A percentile compares a stretch with the other conserved stretches of the same genome.
phyloP scores from a whole-genome alignment of 305 asterid species.

The Fraxinus platypoda region DNA sequence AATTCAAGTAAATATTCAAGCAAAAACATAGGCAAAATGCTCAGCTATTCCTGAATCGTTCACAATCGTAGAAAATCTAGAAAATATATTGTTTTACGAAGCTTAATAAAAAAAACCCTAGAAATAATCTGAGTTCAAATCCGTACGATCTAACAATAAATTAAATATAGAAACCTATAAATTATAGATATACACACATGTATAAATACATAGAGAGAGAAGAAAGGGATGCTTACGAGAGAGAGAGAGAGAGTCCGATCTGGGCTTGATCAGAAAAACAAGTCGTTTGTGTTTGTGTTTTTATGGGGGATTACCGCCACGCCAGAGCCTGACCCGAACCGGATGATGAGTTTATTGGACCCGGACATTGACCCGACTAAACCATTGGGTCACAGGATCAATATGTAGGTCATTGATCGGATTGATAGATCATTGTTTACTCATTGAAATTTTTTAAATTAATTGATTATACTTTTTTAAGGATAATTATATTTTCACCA shows the following conservation, averaged over 20 bases:
- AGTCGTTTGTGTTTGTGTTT: slow-evolving; percentile 2
- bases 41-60: neutral
- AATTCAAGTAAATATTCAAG: neutral
- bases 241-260: slow-evolving; percentile 31
- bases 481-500: no score
- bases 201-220: slow-evolving; percentile 17
- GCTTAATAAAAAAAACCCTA: slow-evolving; percentile 29
- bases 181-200: neutral
- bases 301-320: slow-evolving; percentile 23
- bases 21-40: slow-evolving; percentile 1
- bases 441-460: no score
- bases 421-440: no score
- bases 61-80: neutral
- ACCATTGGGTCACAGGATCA: no score
- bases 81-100: slow-evolving; percentile 13
- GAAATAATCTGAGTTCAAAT: slow-evolving; percentile 22
- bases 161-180: neutral
- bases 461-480: no score
- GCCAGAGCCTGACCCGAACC: slow-evolving; percentile 26
- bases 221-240: slow-evolving; percentile 33
- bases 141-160: slow-evolving; percentile 30
- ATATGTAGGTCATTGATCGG: no score
- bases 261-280: slow-evolving; percentile 35
- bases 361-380: no score
- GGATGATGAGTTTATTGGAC: neutral